Conservation (phyloP, 179 eudicot genomes). For the Heliamphora pulchella region DNA sequence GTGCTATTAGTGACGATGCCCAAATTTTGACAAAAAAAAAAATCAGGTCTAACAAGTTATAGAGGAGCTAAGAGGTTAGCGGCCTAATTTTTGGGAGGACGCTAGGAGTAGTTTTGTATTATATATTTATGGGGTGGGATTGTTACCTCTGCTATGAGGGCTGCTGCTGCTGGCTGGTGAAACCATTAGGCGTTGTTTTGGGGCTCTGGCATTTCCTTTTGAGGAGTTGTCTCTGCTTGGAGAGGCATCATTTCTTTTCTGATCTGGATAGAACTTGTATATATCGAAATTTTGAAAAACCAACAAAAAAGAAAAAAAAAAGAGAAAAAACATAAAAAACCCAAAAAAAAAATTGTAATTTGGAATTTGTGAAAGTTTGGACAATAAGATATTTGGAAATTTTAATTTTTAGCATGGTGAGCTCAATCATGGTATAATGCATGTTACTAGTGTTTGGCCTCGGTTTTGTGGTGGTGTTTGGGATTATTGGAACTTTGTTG, state of each 20-base stretch:
- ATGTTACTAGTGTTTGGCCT: background rate
- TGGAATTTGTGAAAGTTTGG: background rate
- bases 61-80: constrained; percentile 17
- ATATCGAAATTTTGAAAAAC: constrained; percentile 4
- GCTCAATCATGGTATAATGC: background rate
- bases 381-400: constrained; percentile 10
- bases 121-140: background rate
- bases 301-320: background rate
- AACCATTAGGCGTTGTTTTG: background rate
- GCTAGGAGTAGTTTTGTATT: constrained; percentile 3
- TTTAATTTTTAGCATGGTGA: background rate
- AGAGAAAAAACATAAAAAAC: background rate
- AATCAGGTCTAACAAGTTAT: constrained; percentile 10
- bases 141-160: background rate
- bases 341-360: background rate
- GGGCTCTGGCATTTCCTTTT: constrained; percentile 7
- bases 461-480: too few relatives aligned
- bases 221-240: constrained; percentile 10
- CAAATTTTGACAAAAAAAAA: background rate
- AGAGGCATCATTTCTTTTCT: background rate
- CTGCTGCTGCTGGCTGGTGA: constrained; percentile 2
- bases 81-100: constrained; percentile 16
- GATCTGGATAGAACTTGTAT: constrained; percentile 13
- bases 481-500: too few relatives aligned
- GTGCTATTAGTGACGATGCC: constrained; percentile 12